phyloP scores from a whole-genome alignment of 768 basidiomycete genomes.

The Cytidiella melzeri region DNA sequence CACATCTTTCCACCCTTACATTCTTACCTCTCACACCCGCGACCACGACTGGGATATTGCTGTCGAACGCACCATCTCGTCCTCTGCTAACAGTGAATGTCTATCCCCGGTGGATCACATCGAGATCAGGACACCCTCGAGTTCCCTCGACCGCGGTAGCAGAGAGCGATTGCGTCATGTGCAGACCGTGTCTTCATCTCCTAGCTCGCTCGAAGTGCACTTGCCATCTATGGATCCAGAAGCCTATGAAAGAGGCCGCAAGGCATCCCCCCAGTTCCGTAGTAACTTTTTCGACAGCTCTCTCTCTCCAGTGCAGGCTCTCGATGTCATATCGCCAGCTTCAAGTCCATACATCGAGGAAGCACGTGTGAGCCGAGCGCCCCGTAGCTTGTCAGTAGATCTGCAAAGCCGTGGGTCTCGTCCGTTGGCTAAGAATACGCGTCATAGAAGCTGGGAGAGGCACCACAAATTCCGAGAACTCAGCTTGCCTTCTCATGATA shows the following conservation, averaged over 20 bases:
- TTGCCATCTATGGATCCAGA: neutral
- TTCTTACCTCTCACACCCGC: too few species aligned
- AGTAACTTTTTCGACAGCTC: neutral
- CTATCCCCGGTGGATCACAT: neutral
- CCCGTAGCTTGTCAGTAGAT: neutral
- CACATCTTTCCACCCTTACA: conserved; percentile 3
- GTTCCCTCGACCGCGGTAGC: neutral
- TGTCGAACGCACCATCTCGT: neutral
- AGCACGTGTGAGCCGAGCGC: neutral
- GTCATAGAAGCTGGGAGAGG: neutral
- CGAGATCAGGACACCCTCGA: neutral
- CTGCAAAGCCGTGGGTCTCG: neutral
- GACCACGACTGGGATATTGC: neutral
- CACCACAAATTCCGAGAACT: neutral
- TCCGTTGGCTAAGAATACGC: neutral
- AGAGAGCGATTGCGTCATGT: neutral
- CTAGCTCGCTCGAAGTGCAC: neutral
- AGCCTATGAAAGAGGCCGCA: neutral
- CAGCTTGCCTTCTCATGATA: neutral
- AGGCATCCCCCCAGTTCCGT: neutral
- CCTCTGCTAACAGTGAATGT: neutral
- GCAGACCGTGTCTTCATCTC: neutral
- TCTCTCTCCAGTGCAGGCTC: neutral
- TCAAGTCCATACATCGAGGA: neutral
- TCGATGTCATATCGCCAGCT: neutral